Conservation (phyloP, 2,329 filamentous ascomycete species). For the Neospermospora avenae region DNA sequence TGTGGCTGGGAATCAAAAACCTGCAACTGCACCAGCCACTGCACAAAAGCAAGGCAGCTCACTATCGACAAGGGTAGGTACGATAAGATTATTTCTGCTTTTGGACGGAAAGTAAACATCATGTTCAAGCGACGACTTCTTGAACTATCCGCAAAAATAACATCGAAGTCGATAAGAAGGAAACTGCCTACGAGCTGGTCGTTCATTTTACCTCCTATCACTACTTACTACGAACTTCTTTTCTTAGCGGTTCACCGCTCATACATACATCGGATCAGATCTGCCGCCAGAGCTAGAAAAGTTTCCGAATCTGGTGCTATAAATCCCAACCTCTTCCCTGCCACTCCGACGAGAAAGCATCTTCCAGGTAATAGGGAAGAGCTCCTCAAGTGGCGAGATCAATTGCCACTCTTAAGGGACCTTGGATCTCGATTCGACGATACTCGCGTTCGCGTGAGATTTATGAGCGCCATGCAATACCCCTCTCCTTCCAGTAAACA, state of each 20-base stretch:
- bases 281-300: background rate
- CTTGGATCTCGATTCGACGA: too few species aligned
- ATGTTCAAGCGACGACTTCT: background rate
- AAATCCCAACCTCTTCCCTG: constrained; percentile 3
- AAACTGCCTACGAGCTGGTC: background rate
- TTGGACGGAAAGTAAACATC: background rate
- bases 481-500: too few species aligned
- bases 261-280: background rate
- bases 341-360: too few species aligned
- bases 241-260: background rate
- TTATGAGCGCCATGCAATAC: too few species aligned
- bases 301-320: background rate
- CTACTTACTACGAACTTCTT: background rate
- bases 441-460: too few species aligned
- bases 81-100: background rate
- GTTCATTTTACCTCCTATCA: background rate
- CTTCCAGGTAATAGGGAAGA: too few species aligned
- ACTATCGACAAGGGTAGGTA: background rate
- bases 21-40: background rate
- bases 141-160: background rate
- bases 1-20: background rate
- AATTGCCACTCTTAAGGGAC: too few species aligned
- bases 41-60: background rate
- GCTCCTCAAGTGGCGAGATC: too few species aligned
- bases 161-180: background rate